Evolutionary conservation across 2,329 filamentous ascomycete genomes (phyloP).

Genomic region (Hortaea werneckii): DNA sequence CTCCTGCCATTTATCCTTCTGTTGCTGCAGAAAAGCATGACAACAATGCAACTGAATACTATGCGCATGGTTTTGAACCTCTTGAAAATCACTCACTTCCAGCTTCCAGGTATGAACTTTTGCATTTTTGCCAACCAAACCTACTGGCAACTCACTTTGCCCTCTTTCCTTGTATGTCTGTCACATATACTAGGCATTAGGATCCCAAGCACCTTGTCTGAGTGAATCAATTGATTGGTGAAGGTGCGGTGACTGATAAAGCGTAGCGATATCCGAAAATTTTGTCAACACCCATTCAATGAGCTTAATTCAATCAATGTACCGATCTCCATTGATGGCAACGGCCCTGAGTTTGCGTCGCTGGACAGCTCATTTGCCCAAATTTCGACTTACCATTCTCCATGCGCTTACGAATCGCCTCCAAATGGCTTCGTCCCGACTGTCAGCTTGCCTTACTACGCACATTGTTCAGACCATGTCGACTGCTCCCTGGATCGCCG

Average conservation of each 20-base stretch:
- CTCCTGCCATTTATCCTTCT: background rate
- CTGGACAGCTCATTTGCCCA: constrained; percentile 4
- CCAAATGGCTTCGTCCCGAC: constrained; percentile 9
- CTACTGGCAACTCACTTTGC: constrained; percentile 5
- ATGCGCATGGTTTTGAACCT: constrained; percentile 3
- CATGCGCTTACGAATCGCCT: constrained; percentile 9
- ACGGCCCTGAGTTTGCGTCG: constrained; percentile 1
- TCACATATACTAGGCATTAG: too few species aligned
- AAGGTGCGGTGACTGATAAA: background rate
- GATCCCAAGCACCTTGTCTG: too few species aligned
- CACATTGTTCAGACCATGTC: constrained; percentile 1
- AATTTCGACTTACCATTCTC: constrained; percentile 10
- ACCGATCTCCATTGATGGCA: background rate
- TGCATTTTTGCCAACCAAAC: constrained; percentile 6
- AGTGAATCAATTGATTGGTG: too few species aligned
- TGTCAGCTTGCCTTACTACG: constrained; percentile 9
- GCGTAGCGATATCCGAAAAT: constrained; percentile 3
- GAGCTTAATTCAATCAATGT: constrained; percentile 2
- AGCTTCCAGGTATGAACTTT: constrained; percentile 13
- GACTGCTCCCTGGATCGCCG: background rate
- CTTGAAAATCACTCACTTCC: background rate
- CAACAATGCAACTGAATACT: background rate
- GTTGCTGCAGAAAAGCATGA: background rate
- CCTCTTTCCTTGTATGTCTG: constrained; percentile 9
- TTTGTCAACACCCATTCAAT: constrained; percentile 3